A percentile compares a stretch with the other conserved stretches of the same genome.
Evolutionary conservation across 2,329 filamentous ascomycete genomes (phyloP).

Genomic region (Cladosporium sp.): DNA sequence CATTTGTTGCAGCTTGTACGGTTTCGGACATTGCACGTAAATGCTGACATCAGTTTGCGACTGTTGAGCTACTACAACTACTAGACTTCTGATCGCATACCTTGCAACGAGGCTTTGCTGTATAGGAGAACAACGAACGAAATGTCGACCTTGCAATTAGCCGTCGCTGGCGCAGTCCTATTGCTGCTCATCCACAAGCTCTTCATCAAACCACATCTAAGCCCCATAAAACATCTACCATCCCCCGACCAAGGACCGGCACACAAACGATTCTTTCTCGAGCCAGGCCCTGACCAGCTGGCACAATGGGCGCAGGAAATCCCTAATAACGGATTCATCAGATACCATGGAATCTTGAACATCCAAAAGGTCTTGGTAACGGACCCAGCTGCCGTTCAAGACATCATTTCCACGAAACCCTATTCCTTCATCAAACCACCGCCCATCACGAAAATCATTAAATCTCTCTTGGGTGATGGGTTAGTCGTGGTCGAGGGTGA

Average conservation of each 20-base stretch:
- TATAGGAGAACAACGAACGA: too few relatives aligned
- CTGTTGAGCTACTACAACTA: too few relatives aligned
- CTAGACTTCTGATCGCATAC: too few relatives aligned
- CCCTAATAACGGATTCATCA: slow-evolving; percentile 13
- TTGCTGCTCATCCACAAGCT: not conserved
- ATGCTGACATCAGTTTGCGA: too few relatives aligned
- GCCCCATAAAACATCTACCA: not conserved
- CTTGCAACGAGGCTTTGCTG: too few relatives aligned
- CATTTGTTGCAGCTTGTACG: too few relatives aligned
- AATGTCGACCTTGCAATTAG: slow-evolving; percentile 1
- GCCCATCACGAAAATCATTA: slow-evolving; percentile 3
- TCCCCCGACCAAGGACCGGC: slow-evolving; percentile 2
- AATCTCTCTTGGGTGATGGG: slow-evolving; percentile 12
- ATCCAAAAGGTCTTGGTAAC: slow-evolving; percentile 11
- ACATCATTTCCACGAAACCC: slow-evolving; percentile 5
- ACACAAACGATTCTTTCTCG: not conserved
- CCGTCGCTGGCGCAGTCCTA: not conserved
- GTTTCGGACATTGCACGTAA: too few relatives aligned
- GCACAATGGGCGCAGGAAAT: not conserved
- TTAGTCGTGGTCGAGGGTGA: slow-evolving; percentile 13
- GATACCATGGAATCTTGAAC: slow-evolving; percentile 14
- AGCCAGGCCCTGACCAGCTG: not conserved
- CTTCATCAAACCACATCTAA: slow-evolving; percentile 1
- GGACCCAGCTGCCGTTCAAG: slow-evolving; percentile 1
- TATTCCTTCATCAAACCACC: slow-evolving; percentile 9